Percentiles rank a stretch among this genome's conserved stretches.
phyloP scores from a whole-genome alignment of 2,329 filamentous ascomycete genomes.

The Phaeosphaeria sp. region DNA sequence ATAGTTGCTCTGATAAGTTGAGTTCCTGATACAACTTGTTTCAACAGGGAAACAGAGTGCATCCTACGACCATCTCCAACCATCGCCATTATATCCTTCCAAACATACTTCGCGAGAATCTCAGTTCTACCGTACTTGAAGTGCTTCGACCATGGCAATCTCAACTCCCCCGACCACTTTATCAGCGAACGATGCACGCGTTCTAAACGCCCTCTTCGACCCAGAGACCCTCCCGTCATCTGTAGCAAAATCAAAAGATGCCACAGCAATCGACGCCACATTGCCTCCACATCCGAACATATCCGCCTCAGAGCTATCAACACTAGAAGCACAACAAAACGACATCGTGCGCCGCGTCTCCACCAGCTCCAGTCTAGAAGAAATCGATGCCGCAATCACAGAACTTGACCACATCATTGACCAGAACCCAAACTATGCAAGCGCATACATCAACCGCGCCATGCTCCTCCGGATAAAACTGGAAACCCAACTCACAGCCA shows the following conservation, averaged over 20 bases:
- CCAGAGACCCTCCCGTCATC: conserved; percentile 50
- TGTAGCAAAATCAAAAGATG: conserved; percentile 58
- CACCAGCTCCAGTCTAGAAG: conserved; percentile 15
- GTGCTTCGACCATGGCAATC: conserved; percentile 24
- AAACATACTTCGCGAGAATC: background rate
- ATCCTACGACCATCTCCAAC: background rate
- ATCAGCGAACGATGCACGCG: conserved; percentile 46
- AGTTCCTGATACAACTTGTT: background rate
- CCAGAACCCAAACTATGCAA: conserved; percentile 70
- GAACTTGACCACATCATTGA: conserved; percentile 64
- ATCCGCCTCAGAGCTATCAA: conserved; percentile 42
- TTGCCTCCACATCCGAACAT: conserved; percentile 53
- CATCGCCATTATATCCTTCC: background rate
- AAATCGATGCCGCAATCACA: conserved; percentile 25
- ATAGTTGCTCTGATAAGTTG: background rate
- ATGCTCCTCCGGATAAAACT: conserved; percentile 70
- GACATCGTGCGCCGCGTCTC: conserved; percentile 50
- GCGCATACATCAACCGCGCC: conserved; percentile 76
- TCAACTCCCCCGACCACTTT: conserved; percentile 56
- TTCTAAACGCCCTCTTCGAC: conserved; percentile 50
- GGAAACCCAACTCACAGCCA: conserved; percentile 20
- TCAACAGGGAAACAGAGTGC: background rate
- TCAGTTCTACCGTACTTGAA: background rate
- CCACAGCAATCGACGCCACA: conserved; percentile 52
- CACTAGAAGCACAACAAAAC: conserved; percentile 52